Evolutionary conservation across 306 rosid species (phyloP), one percentile per base, ranked within the genome.

Genomic region (Arachis stenosperma): DNA sequence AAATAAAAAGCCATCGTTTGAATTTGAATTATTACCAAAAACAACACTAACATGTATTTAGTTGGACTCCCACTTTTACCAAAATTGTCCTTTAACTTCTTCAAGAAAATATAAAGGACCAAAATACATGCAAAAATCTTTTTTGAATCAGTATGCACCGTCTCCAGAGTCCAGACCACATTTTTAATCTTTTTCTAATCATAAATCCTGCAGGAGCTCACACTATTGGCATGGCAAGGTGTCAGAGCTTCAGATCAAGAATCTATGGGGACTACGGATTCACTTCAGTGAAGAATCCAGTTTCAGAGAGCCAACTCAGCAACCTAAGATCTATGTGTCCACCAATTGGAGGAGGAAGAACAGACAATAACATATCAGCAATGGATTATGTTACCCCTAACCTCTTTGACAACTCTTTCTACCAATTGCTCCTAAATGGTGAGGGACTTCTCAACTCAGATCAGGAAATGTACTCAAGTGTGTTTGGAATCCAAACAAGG

Each of bases 341-440:
- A 2, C 76, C 79, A 1, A 55, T 15, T n/a, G 75, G 74, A 1
- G 84, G 75, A 43, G 86, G 84, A 22, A 33, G 4, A 33, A 4
- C 37, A 33, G 82, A 85, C 54, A 81, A 91, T 56, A 91, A 91
- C 82, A 43, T 82, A 48, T 74, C 98, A 61, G 89, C 91, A 56
- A 59, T 94, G 91, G 98, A 94, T 83, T 53, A 89, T 53, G 77
- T 81, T 29, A 94, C 98, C 1, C 97, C 98, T 1, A 72, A 86
- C 65, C 89, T 89, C 8, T 94, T 94, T 43, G 98, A 94, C 80
- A 94, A 89, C 62, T 91, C 97, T 5, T 94, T 70, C 86, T 94
- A 85, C 56, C 95, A 88, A 0, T 43, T 90, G 39, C 87, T 94
- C 3, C 65, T 85, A 62, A 82, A 79, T 36, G 96, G 96, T 2